Evolutionary conservation across 768 basidiomycete genomes (phyloP).

Genomic region (Hydnomerulius pinastri): DNA sequence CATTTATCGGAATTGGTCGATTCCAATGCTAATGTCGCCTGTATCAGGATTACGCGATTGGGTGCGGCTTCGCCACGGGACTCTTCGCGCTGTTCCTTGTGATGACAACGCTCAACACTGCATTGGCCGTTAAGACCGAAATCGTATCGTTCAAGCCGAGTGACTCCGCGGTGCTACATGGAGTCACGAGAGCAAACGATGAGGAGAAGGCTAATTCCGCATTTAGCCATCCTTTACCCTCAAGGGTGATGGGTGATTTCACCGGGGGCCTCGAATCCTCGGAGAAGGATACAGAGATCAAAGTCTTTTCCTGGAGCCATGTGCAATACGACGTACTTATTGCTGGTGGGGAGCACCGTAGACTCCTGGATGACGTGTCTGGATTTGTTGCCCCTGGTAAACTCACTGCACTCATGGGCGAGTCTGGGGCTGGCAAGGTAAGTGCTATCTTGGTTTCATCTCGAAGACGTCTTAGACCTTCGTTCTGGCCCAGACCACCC

Average conservation of each 20-base stretch:
- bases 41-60: slow-evolving; percentile 43
- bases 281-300: slow-evolving; percentile 32
- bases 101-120: slow-evolving; percentile 35
- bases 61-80: slow-evolving; percentile 43
- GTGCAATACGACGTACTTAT: slow-evolving; percentile 64
- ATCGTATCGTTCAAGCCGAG: slow-evolving; percentile 24
- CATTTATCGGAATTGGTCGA: no score
- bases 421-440: slow-evolving; percentile 36
- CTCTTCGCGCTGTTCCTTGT: slow-evolving; percentile 40
- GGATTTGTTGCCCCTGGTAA: slow-evolving; percentile 54
- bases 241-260: neutral
- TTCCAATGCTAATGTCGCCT: no score
- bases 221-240: no score
- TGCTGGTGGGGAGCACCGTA: slow-evolving; percentile 36
- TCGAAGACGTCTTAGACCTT: neutral
- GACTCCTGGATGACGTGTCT: slow-evolving; percentile 45
- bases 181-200: neutral
- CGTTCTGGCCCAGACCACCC: slow-evolving; percentile 46
- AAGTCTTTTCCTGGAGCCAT: slow-evolving; percentile 79
- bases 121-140: slow-evolving; percentile 30
- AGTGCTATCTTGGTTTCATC: neutral
- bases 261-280: slow-evolving; percentile 30
- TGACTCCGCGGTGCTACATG: neutral
- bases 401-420: slow-evolving; percentile 53
- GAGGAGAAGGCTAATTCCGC: slow-evolving; percentile 19